Evolutionary conservation across 768 basidiomycete genomes (phyloP).

Genomic region (Chalciporus chontae): DNA sequence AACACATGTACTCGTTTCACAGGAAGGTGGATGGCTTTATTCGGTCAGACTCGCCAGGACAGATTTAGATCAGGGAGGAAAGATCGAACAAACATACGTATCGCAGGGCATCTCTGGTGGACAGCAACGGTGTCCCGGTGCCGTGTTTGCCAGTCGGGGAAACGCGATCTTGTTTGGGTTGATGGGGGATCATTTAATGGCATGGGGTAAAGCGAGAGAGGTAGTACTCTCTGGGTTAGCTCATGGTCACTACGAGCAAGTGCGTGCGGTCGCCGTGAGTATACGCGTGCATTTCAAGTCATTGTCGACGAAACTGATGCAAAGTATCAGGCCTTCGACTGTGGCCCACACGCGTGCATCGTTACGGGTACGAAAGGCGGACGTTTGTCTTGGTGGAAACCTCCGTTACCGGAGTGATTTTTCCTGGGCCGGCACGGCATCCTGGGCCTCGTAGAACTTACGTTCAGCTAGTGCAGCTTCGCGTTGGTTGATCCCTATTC

Average conservation of each 20-base stretch:
- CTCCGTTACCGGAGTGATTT: constrained; percentile 20
- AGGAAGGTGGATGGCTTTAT: constrained; percentile 46
- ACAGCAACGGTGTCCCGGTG: constrained; percentile 38
- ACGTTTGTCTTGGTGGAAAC: constrained; percentile 54
- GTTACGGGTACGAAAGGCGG: constrained; percentile 58
- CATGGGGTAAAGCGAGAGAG: constrained; percentile 59
- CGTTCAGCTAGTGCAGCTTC: no score
- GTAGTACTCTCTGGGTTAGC: constrained; percentile 55
- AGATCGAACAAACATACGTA: constrained; percentile 51
- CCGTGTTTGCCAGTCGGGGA: constrained; percentile 50
- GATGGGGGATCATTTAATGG: constrained; percentile 50
- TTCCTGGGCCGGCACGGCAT: no score
- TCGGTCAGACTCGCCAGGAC: constrained; percentile 48
- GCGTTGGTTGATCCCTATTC: no score
- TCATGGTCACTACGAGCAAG: constrained; percentile 44
- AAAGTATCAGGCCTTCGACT: constrained; percentile 43
- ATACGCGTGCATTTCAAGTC: background rate
- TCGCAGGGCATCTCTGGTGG: constrained; percentile 35
- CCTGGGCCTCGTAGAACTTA: no score
- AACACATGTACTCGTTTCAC: constrained; percentile 51
- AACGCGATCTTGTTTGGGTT: constrained; percentile 56
- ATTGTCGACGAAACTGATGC: constrained; percentile 12
- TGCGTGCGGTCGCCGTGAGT: constrained; percentile 35
- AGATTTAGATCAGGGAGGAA: constrained; percentile 41
- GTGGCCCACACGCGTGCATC: constrained; percentile 37